Conservation (phyloP, 495 filamentous ascomycete species). For the Annulohypoxylon bovei region DNA sequence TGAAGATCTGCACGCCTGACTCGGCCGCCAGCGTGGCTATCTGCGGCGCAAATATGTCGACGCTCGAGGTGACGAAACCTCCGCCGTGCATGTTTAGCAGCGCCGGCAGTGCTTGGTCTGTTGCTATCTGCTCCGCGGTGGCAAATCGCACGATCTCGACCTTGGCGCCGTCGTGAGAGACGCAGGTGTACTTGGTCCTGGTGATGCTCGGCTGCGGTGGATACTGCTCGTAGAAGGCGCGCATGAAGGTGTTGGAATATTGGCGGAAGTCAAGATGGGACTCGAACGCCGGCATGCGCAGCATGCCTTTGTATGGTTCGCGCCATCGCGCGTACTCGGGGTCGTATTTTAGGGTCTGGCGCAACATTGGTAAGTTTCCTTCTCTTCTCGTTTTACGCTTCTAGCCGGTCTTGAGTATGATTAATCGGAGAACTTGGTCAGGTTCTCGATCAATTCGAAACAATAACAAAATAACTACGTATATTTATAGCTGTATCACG, state of each 20-base stretch:
- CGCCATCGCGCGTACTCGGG: slow-evolving; percentile 25
- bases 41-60: slow-evolving; percentile 35
- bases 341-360: slow-evolving; percentile 21
- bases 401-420: too few relatives aligned
- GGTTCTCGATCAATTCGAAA: too few relatives aligned
- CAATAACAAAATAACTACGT: too few relatives aligned
- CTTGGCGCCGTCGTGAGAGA: slow-evolving; percentile 23
- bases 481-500: too few relatives aligned
- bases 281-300: neutral
- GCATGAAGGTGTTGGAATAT: slow-evolving; percentile 13
- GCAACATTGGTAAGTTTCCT: neutral
- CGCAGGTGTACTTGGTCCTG: slow-evolving; percentile 4
- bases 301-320: slow-evolving; percentile 2
- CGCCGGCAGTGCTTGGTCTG: slow-evolving; percentile 33
- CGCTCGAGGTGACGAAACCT: slow-evolving; percentile 48
- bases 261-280: slow-evolving; percentile 21
- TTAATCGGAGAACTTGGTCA: too few relatives aligned
- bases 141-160: slow-evolving; percentile 32
- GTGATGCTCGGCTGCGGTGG: slow-evolving; percentile 12
- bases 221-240: slow-evolving; percentile 2
- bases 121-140: slow-evolving; percentile 21
- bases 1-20: slow-evolving; percentile 46
- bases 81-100: slow-evolving; percentile 55
- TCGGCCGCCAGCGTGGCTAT: slow-evolving; percentile 36
- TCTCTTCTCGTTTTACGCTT: neutral